Base-by-base conservation (phyloP, 352 stramenopile species). In the Pythium plurisporium region DNA sequence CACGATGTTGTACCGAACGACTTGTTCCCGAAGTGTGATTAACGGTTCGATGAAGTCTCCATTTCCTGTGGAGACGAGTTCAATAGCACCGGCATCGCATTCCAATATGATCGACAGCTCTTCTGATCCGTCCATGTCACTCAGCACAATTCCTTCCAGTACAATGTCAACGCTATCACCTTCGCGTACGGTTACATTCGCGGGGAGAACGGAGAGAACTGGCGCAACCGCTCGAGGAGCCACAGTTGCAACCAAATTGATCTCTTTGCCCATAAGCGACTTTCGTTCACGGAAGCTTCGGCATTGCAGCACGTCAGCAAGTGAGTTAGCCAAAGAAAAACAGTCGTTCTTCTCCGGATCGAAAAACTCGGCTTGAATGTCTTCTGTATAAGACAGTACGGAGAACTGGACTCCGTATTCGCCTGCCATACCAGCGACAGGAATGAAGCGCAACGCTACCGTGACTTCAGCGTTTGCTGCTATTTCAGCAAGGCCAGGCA, bases 241-340 rank as follows among this genome's bases (percentile, higher is more conserved):
- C 8, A 66, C 22, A 17, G 41, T 44, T 3, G 38, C 33, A 2
- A 26, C 27, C 8, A 66, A 10, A 1, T 33, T 0, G 5, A n/a
- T 25, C 1, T 15, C 34, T 4, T 36, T 53, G 11, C 42, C 59
- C 23, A 66, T 27, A 9, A 66, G 22, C 4, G 59, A 66, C 43
- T 66, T 66, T 9, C 59, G 59, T 22, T 66, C 59, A 20, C 59
- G 59, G 38, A 66, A 66, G 36, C 30, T 59, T 37, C 59, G 27
- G 23, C 59, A 66, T 1, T 17, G 22, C 8, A 66, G 22, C 3
- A 66, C 36, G 8, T 61, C 25, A 5, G 25, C 51, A 5, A 56
- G 42, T 4, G 43, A 53, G 15, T 54, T 27, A 9, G 59, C 34
- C n/a, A 10, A 1, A 15, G 4, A 2, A 14, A 57, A 34, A 31